Conservation (phyloP, 192 early-diverging fungal species). For the Pilaira anomala region DNA sequence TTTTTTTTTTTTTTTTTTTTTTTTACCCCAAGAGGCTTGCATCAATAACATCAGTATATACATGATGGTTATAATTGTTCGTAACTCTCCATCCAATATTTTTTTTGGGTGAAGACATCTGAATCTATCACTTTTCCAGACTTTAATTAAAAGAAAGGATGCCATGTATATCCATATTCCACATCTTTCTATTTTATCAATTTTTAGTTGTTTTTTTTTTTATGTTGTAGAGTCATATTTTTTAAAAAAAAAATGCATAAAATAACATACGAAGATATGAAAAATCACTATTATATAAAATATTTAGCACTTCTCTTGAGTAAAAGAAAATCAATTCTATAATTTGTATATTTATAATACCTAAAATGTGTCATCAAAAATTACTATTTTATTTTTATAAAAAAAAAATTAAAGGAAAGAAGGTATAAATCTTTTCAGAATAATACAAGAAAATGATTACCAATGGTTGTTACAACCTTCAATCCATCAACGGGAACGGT, state of each 20-base stretch:
- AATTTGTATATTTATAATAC: no score
- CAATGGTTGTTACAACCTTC: no score
- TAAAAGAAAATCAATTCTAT: no score
- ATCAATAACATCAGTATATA: constrained; percentile 27
- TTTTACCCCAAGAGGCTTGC: constrained; percentile 31
- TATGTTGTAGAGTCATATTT: no score
- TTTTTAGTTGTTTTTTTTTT: no score
- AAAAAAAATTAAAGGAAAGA: no score
- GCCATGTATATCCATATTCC: constrained; percentile 12
- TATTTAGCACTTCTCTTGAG: no score
- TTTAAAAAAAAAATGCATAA: neutral
- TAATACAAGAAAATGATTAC: no score
- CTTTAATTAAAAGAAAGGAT: constrained; percentile 1
- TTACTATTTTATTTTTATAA: no score
- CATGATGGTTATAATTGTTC: constrained; percentile 27
- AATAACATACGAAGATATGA: constrained; percentile 28
- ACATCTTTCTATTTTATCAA: constrained; percentile 19
- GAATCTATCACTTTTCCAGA: constrained; percentile 26
- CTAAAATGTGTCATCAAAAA: no score
- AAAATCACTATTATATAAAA: constrained; percentile 18
- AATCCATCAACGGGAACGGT: no score
- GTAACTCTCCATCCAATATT: constrained; percentile 24
- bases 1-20: neutral
- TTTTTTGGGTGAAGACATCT: constrained; percentile 28
- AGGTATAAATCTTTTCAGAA: no score